Evolutionary conservation across 1,139 yeast species (phyloP), one percentile per base, ranked within the genome.

Genomic region (Kodamaea derodonti): DNA sequence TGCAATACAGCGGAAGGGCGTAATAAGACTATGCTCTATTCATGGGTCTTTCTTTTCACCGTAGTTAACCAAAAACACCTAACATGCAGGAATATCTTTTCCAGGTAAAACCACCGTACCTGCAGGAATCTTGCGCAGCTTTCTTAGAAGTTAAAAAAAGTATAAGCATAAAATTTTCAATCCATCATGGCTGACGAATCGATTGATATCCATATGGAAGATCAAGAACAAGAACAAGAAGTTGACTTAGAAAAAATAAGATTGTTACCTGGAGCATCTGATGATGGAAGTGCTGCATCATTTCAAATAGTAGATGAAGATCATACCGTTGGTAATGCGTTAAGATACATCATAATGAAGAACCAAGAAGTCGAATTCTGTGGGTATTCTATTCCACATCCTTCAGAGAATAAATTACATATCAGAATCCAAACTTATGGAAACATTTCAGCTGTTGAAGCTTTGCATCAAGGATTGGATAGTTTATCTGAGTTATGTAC

Each of bases 331-430:
- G 98, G 97, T 17, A 92, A 92, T 56, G 85, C 97, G 4, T 73
- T 92, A 40, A 80, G 97, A 57, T 90, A 88, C 60, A 79, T 92
- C 54, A 87, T 92, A 50, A 88, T 92, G 96, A 90, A 90, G 65
- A 92, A 92, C 63, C 96, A 97, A 26, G 95, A 88, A 48, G 97
- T 92, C 23, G 98, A 92, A 55, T 92, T 94, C 60, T 92, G 97
- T 56, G 98, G 98, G 39, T 92, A 92, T 65, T 86, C 97, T 32
- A 94, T 92, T 44, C 98, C 98, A n/a, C 98, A 92, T 62, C 98
- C 98, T 20, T 86, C 96, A 24, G 98, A 94, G 62, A 76, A 87
- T 41, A 84, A 85, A 50, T 67, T 92, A 63, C 88, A 94, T 64
- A 59, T 92, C 38, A 79, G 98, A 63, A 87, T 92, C 45, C 98